phyloP scores from a whole-genome alignment of 306 rosid genomes.

The Dalbergia cochinchinensis region DNA sequence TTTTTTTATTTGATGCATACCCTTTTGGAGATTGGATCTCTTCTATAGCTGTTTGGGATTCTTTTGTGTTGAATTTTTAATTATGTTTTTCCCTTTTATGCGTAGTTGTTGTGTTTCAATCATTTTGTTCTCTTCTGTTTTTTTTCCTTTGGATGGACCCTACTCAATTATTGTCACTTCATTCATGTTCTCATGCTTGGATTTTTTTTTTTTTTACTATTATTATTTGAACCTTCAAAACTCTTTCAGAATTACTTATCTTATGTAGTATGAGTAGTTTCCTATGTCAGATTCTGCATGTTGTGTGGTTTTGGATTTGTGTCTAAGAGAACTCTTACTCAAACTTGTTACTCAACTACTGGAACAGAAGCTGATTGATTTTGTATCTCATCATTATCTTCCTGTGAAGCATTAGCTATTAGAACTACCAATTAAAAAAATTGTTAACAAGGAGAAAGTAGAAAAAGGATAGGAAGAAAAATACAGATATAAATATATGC shows the following conservation, averaged over 20 bases:
- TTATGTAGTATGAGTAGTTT: constrained; percentile 22
- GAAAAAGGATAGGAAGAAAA: constrained; percentile 11
- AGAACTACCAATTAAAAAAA: constrained; percentile 38
- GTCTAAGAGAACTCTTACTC: constrained; percentile 24
- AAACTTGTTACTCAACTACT: constrained; percentile 27
- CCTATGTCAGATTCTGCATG: constrained; percentile 33
- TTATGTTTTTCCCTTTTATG: constrained; percentile 31
- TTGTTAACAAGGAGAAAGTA: constrained; percentile 30
- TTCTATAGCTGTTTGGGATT: constrained; percentile 40
- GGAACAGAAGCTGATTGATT: constrained; percentile 55
- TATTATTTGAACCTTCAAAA: neutral
- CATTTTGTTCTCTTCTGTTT: constrained; percentile 1
- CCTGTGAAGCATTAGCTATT: constrained; percentile 62
- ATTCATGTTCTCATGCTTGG: constrained; percentile 11
- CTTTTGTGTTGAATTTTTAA: constrained; percentile 35
- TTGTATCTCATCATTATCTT: constrained; percentile 54
- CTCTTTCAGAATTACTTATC: constrained; percentile 6
- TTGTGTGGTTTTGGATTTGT: constrained; percentile 20
- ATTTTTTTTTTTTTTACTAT: neutral
- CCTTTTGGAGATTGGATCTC: constrained; percentile 51
- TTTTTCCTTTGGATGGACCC: constrained; percentile 1
- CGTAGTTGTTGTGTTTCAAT: constrained; percentile 30
- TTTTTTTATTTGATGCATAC: too few species aligned
- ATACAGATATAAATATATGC: neutral
- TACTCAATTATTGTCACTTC: constrained; percentile 15